Conservation (phyloP, 352 stramenopile genomes). For the Phytophthora sp. region DNA sequence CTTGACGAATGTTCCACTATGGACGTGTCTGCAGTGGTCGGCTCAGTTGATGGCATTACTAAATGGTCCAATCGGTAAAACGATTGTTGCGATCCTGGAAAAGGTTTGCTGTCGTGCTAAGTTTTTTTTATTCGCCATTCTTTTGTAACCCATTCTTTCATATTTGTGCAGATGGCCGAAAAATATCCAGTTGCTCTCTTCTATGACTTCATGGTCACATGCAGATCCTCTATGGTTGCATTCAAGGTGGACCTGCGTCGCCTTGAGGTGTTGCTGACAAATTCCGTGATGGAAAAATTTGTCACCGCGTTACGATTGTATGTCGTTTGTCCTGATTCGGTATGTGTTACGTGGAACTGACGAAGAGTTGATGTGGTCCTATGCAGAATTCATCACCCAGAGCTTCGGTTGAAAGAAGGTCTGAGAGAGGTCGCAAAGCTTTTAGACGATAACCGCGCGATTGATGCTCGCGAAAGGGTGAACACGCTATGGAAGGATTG, state of each 20-base stretch:
- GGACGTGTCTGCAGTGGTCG: conserved; percentile 82
- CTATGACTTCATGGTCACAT: conserved; percentile 85
- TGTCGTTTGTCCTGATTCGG: conserved; percentile 5
- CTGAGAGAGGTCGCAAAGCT: conserved; percentile 69
- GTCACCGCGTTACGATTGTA: conserved; percentile 78
- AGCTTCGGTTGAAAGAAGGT: conserved; percentile 83
- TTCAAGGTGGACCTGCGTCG: conserved; percentile 59
- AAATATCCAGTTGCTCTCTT: conserved; percentile 80
- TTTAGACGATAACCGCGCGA: conserved; percentile 52
- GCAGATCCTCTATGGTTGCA: conserved; percentile 31
- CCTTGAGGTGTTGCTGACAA: conserved; percentile 56
- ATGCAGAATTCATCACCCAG: conserved; percentile 76
- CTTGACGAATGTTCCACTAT: conserved; percentile 63
- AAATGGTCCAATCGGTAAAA: conserved; percentile 57
- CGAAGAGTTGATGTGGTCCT: conserved; percentile 15
- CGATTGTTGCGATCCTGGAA: conserved; percentile 69
- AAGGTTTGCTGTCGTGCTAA: conserved; percentile 54
- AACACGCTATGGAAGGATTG: conserved; percentile 65
- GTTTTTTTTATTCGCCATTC: not conserved
- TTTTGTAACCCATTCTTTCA: conserved; percentile 5
- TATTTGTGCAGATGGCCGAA: conserved; percentile 56
- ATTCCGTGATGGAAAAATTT: conserved; percentile 84
- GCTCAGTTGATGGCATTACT: conserved; percentile 79
- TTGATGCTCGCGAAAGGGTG: conserved; percentile 40
- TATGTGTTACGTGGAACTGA: not conserved